Conservation (phyloP, 495 filamentous ascomycete genomes). For the Mytilinidion resinicola region DNA sequence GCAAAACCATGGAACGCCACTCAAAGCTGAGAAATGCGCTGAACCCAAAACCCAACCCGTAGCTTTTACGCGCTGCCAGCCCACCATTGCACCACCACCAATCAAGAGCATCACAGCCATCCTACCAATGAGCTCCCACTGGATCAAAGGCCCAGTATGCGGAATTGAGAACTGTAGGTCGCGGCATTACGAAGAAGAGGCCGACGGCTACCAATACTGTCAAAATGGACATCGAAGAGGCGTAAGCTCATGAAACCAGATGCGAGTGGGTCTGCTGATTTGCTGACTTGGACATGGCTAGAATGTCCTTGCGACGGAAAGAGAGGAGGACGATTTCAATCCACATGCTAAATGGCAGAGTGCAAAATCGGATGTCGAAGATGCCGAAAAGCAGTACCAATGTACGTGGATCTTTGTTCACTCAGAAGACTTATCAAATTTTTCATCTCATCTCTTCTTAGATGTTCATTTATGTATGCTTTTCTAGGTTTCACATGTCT, state of each 20-base stretch:
- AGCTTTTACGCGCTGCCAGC: background rate
- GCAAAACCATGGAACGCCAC: too few species aligned
- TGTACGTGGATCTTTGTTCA: constrained; percentile 11
- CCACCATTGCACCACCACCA: background rate
- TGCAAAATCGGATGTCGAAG: constrained; percentile 48
- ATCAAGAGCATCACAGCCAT: background rate
- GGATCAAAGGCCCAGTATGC: constrained; percentile 17
- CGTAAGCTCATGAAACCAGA: constrained; percentile 20
- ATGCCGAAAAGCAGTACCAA: constrained; percentile 40
- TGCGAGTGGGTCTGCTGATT: background rate
- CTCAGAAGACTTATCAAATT: background rate
- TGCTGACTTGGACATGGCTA: background rate
- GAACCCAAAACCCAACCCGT: background rate
- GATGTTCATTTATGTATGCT: too few species aligned
- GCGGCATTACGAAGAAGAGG: constrained; percentile 42
- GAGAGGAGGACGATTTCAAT: constrained; percentile 72
- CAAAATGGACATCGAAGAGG: constrained; percentile 49
- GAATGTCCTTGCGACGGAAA: constrained; percentile 43
- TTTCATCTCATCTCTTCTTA: too few species aligned
- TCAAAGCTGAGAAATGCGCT: too few species aligned
- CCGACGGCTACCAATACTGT: constrained; percentile 46
- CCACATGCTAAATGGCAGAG: constrained; percentile 47
- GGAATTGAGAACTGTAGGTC: constrained; percentile 42
- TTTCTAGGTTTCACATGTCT: too few species aligned
- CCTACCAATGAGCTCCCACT: background rate